A percentile compares a stretch with the other conserved stretches of the same genome.
Conservation (phyloP, 2,329 filamentous ascomycete species). For the Penicillium nordicum region DNA sequence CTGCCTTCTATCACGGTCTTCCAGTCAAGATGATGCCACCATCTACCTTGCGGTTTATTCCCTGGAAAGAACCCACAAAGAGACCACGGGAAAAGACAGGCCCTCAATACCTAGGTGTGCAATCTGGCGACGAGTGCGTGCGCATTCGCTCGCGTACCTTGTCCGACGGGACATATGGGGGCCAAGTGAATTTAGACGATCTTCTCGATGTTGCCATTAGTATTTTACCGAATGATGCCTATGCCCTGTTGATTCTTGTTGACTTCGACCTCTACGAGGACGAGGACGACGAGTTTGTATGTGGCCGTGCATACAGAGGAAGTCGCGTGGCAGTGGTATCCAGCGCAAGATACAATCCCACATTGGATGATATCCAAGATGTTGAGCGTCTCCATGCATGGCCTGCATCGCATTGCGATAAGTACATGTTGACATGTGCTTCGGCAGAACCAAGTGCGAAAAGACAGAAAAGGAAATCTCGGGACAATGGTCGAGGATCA, state of each 20-base stretch:
- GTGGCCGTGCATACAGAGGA: conserved; percentile 63
- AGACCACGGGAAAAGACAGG: background rate
- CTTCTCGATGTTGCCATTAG: conserved; percentile 56
- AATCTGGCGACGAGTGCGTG: conserved; percentile 36
- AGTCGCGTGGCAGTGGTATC: conserved; percentile 62
- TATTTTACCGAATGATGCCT: conserved; percentile 57
- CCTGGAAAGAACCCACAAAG: conserved; percentile 43
- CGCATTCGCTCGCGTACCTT: conserved; percentile 53
- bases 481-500: background rate
- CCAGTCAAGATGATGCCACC: conserved; percentile 45
- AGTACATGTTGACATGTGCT: conserved; percentile 9
- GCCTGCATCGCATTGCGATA: conserved; percentile 61
- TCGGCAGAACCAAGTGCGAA: conserved; percentile 4
- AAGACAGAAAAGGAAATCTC: background rate
- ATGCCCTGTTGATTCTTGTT: conserved; percentile 55
- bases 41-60: conserved; percentile 44
- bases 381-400: conserved; percentile 55
- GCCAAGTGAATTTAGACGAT: conserved; percentile 56
- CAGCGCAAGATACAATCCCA: conserved; percentile 59
- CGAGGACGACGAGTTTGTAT: conserved; percentile 64
- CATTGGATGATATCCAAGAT: conserved; percentile 43
- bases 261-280: conserved; percentile 64
- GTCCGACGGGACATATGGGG: conserved; percentile 46
- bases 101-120: conserved; percentile 48
- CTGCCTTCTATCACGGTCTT: conserved; percentile 55